Base-by-base conservation (phyloP, 805 yeast genomes). In the Sugiyamaella americana region DNA sequence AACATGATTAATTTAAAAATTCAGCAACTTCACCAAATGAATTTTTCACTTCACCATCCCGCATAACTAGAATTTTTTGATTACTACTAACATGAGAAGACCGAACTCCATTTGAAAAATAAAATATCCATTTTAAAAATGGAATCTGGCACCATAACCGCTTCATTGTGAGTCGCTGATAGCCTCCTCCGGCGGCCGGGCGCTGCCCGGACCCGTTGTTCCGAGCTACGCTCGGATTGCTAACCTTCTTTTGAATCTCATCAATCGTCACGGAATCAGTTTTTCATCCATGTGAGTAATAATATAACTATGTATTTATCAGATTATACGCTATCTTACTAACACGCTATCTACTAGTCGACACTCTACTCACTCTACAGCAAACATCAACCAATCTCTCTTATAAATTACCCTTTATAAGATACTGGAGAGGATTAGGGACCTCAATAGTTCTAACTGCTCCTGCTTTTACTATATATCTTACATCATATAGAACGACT, bases 391-490 rank as follows among this genome's bases (percentile, higher is more conserved):
- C 63, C 6, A 61, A 61, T 32, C 59, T 61, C 29, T 53, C 62
- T 43, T 60, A 61, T 50, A 52, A 55, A 22, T 52, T 69, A 41
- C 73, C 73, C 5, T 30, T 66, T 18, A 56, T 55, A 19, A 58
- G 67, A 30, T 66, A 65, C 51, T 69, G 71, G 70, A 55, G 70
- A 19, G 73, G 73, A 1, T 57, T 68, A 18, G 53, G 65, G 1
- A 69, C 71, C 1, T 61, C 69, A 8, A 63, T 67, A 18, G 59
- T 58, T 2, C 57, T 69, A 17, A 60, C 68, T 20, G 68, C 71
- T 2, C 73, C 73, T 0, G 73, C 72, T 3, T 66, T 65, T 54
- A 61, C 72, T 22, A 58, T 66, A n/a, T 69, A 69, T 50, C 54
- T 69, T 43, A 66, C 64, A 4, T 56, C 71, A 8, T 69, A 69